phyloP scores from a whole-genome alignment of 176 grass and related monocot species.

The Saccharum officinarum region DNA sequence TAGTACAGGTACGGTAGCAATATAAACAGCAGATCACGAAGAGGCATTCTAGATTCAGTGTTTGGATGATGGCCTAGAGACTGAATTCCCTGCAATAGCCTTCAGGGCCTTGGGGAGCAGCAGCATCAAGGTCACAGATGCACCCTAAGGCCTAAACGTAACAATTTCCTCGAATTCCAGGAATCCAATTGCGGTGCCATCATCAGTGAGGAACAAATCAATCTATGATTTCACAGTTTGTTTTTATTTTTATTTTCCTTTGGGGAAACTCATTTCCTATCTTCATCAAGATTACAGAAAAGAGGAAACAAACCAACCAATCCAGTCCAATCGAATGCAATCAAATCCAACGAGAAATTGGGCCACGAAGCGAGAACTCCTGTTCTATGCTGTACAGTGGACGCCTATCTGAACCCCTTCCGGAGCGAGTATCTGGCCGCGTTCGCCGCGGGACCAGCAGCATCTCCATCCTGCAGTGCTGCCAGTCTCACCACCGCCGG shows the following conservation, averaged over 20 bases:
- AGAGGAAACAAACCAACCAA: not conserved
- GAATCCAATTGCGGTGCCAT: not conserved
- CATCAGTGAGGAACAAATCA: not conserved
- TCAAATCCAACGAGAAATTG: constrained; percentile 32
- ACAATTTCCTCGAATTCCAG: not conserved
- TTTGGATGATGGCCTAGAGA: not conserved
- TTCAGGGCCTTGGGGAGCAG: not conserved
- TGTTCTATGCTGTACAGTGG: not conserved
- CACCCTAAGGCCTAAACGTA: not conserved
- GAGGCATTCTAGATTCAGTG: not conserved
- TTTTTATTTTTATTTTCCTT: too few species aligned
- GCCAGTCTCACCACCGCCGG: not conserved
- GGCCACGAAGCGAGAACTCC: not conserved
- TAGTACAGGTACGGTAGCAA: not conserved
- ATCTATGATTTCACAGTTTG: not conserved
- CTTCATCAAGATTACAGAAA: not conserved
- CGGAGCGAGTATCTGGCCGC: constrained; percentile 30
- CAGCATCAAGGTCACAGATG: not conserved
- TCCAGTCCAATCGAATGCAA: not conserved
- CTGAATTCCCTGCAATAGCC: not conserved
- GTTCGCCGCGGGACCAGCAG: not conserved
- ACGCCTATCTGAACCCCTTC: constrained; percentile 40
- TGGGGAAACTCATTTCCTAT: not conserved
- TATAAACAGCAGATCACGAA: not conserved
- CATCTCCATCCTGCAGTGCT: not conserved